A percentile compares a stretch with the other conserved stretches of the same genome.
phyloP scores from a whole-genome alignment of 768 basidiomycete genomes.

The Rhodotorula diobovata region DNA sequence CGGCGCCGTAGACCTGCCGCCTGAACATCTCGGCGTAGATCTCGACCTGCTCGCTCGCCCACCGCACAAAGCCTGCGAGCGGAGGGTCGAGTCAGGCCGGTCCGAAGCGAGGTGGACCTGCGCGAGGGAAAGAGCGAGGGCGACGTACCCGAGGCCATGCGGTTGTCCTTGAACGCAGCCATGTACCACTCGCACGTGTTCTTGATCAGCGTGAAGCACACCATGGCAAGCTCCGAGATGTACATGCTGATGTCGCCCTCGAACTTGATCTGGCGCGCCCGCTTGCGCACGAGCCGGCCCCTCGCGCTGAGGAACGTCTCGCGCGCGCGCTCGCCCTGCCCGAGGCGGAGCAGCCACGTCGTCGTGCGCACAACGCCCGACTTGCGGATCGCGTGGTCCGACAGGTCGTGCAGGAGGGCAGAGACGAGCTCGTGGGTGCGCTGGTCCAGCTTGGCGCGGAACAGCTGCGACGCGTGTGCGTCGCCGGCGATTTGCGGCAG shows the following conservation, averaged over 20 bases:
- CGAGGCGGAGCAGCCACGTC: slow-evolving; percentile 66
- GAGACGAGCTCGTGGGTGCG: slow-evolving; percentile 38
- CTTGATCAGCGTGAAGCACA: slow-evolving; percentile 89
- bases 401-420: slow-evolving; percentile 52
- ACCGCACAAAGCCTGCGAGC: slow-evolving; percentile 76
- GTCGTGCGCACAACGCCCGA: slow-evolving; percentile 67
- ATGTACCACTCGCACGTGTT: slow-evolving; percentile 98
- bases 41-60: slow-evolving; percentile 83
- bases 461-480: slow-evolving; percentile 27
- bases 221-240: slow-evolving; percentile 77
- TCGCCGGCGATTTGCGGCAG: slow-evolving; percentile 38
- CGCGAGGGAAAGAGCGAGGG: background rate
- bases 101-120: background rate
- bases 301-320: slow-evolving; percentile 77
- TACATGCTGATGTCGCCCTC: slow-evolving; percentile 83
- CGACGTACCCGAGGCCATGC: slow-evolving; percentile 77
- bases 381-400: slow-evolving; percentile 69
- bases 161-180: slow-evolving; percentile 90
- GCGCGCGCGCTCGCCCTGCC: slow-evolving; percentile 71
- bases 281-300: slow-evolving; percentile 64
- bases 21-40: slow-evolving; percentile 76
- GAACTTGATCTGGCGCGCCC: slow-evolving; percentile 80
- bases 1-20: slow-evolving; percentile 83
- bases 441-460: slow-evolving; percentile 41
- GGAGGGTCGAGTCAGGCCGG: background rate